Conservation (phyloP, 495 filamentous ascomycete genomes). For the Aspergillus cavernicola region DNA sequence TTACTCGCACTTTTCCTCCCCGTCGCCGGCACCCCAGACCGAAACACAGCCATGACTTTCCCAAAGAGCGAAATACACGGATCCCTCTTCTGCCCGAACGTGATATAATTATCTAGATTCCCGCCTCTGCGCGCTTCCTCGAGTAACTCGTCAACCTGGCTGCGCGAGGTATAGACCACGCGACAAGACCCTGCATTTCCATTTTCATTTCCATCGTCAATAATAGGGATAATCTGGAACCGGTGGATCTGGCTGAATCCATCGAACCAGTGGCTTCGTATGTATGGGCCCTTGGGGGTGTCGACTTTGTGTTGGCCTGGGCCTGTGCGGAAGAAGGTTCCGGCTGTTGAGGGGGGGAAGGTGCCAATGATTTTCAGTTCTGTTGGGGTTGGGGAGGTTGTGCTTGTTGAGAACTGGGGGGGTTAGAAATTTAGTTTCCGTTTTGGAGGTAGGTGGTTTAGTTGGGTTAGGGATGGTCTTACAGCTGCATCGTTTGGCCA, state of each 20-base stretch:
- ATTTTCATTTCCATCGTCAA: no score
- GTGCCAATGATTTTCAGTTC: slow-evolving; percentile 6
- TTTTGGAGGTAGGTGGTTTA: not conserved
- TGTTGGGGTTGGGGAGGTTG: slow-evolving; percentile 4
- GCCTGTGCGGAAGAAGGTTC: slow-evolving; percentile 8
- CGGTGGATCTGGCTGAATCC: slow-evolving; percentile 13
- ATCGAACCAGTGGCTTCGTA: slow-evolving; percentile 16
- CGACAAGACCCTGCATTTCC: not conserved
- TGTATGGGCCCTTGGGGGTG: not conserved
- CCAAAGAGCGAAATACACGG: slow-evolving; percentile 12
- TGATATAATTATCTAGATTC: slow-evolving; percentile 1
- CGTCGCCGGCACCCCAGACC: not conserved
- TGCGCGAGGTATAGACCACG: slow-evolving; percentile 12
- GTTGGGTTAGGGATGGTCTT: not conserved
- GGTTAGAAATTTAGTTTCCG: no score
- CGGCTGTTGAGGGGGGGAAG: slow-evolving; percentile 6
- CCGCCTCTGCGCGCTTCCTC: slow-evolving; percentile 8
- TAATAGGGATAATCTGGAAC: slow-evolving; percentile 7
- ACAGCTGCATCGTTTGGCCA: slow-evolving; percentile 15
- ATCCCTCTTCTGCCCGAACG: slow-evolving; percentile 17
- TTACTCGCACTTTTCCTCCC: not conserved
- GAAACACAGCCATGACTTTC: slow-evolving; percentile 12
- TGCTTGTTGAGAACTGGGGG: not conserved
- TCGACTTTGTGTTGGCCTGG: slow-evolving; percentile 10
- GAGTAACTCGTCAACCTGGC: slow-evolving; percentile 13